Evolutionary conservation across 2,329 filamentous ascomycete species (phyloP), one percentile per base, ranked within the genome.

Genomic region (Paracoccidioides brasiliensis): DNA sequence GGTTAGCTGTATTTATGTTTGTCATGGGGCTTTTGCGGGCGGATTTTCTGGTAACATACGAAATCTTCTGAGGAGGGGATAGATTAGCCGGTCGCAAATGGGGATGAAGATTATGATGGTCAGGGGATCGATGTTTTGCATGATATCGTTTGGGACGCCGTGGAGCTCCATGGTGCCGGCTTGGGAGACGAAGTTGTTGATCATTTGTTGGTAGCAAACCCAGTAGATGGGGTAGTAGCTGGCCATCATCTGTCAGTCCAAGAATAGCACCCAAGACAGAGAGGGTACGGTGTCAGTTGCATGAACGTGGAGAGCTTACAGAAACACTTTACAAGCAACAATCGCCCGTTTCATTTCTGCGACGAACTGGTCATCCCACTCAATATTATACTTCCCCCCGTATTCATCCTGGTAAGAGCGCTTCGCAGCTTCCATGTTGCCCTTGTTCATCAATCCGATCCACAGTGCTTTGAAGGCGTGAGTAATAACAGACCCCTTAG

Each of bases 21-120:
- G n/a, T 44, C 5, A n/a, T 44, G 5, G 4, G 30, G 9, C 9
- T 4, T 22, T 38, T 37, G 32, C 14, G 5, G n/a, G 4, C 7
- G 9, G 2, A 22, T 38, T 40, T 50, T 50, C 6, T 50, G 28
- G 22, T 14, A 41, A 56, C 43, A 37, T 58, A 61, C 59, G 58
- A 5, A 77, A 57, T 64, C 78, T 82, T 64, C 83, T 81, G 57
- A 90, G 77, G 12, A 76, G 66, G 0, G 86, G 86, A 69, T 89
- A 90, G 57, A 90, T 62, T 41, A 83, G 14, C 35, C 75, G 76
- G 65, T 90, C 85, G 61, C 83, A 79, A 59, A 90, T 72, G 3
- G 85, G 85, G 51, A 89, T 85, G 69, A 90, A 80, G 64, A 90
- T 82, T 62, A 90, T 80, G 58, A 90, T 80, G 22, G 84, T 80